These are phyloP conservation scores for Tetracladium maxilliforme DNA, from an alignment of 2,329 filamentous ascomycete species.

Conservation along the genomic window DNA sequence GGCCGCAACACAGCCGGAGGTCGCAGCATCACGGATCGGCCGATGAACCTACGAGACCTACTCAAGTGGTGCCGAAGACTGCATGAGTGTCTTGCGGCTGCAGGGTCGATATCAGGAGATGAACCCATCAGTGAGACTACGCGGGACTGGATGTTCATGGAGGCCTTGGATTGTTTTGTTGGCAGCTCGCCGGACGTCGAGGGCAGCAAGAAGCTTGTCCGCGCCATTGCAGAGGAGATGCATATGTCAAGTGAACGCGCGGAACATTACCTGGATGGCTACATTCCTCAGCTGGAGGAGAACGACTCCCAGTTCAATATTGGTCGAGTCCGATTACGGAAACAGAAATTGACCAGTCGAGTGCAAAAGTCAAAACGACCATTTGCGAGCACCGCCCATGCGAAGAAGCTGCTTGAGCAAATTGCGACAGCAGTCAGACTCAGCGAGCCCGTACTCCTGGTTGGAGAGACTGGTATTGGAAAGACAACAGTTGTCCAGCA, in stretches of 20 bases:
- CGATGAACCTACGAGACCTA: constrained; percentile 61
- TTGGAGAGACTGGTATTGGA: constrained; percentile 97
- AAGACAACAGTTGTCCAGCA: constrained; percentile 97
- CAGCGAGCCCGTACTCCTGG: constrained; percentile 79
- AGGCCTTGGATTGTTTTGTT: constrained; percentile 85
- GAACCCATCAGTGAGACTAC: constrained; percentile 60
- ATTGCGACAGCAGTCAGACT: constrained; percentile 71
- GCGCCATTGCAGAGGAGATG: constrained; percentile 70
- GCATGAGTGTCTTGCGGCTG: constrained; percentile 43
- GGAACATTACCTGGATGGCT: constrained; percentile 59
- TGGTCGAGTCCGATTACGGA: constrained; percentile 47
- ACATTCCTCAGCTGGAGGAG: constrained; percentile 57
- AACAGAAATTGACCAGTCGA: constrained; percentile 32
- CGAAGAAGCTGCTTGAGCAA: constrained; percentile 73
- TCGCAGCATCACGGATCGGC: constrained; percentile 37
- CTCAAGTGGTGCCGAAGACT: constrained; percentile 84
- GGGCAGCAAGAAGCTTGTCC: constrained; percentile 43
- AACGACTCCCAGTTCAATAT: constrained; percentile 42
- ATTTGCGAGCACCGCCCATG: constrained; percentile 82
- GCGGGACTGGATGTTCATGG: constrained; percentile 78
- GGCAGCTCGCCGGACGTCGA: constrained; percentile 58
- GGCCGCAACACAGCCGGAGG: constrained; percentile 33
- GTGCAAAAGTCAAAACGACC: constrained; percentile 38
- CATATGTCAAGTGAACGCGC: constrained; percentile 72
- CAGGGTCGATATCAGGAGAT: constrained; percentile 47